phyloP scores from a whole-genome alignment of 192 early-diverging fungal species.

The Linnemannia elongata region DNA sequence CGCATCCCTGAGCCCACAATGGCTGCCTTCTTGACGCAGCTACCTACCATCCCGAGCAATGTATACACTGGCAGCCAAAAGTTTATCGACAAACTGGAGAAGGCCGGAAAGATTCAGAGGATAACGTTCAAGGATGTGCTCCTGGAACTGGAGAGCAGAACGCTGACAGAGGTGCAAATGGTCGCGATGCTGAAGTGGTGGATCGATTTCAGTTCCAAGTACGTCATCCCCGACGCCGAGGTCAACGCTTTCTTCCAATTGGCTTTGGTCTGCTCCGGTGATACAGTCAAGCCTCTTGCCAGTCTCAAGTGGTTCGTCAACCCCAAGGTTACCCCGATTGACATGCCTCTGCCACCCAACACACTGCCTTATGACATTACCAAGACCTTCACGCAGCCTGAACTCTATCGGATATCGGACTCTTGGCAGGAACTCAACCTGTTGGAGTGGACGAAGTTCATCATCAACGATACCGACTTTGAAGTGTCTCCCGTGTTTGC shows the following conservation, averaged over 20 bases:
- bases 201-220: constrained; percentile 62
- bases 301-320: constrained; percentile 74
- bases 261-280: constrained; percentile 62
- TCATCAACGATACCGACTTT: constrained; percentile 63
- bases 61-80: constrained; percentile 68
- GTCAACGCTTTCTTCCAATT: constrained; percentile 61
- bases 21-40: constrained; percentile 71
- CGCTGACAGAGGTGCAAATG: constrained; percentile 70
- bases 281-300: constrained; percentile 59
- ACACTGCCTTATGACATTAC: constrained; percentile 75
- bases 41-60: constrained; percentile 70
- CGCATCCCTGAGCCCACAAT: constrained; percentile 76
- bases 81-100: constrained; percentile 66
- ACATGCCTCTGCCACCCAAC: constrained; percentile 70
- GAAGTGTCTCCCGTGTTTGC: constrained; percentile 68
- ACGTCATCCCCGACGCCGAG: constrained; percentile 49
- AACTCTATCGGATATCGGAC: constrained; percentile 68
- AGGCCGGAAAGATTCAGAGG: constrained; percentile 58
- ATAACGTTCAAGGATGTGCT: constrained; percentile 76
- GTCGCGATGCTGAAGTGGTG: constrained; percentile 84
- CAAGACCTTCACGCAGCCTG: constrained; percentile 71
- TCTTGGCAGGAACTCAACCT: constrained; percentile 69
- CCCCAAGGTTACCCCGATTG: constrained; percentile 72
- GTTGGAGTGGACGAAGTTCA: constrained; percentile 73
- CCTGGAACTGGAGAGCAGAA: constrained; percentile 70